Base-by-base conservation (phyloP, 345 rosid species). In the Pugionium cornutum region DNA sequence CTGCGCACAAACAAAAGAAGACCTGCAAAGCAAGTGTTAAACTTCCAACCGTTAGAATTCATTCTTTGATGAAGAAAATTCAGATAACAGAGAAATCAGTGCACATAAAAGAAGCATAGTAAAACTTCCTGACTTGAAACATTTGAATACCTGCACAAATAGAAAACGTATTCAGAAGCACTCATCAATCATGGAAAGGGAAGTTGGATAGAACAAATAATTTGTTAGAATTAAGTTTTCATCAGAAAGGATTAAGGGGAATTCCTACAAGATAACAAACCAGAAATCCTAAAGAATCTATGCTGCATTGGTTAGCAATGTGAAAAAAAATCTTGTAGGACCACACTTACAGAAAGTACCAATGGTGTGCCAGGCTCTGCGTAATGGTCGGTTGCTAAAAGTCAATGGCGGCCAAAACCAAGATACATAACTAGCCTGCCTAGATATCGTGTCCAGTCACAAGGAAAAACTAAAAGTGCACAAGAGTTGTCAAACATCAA, bases 101-200 rank as follows among this genome's bases (percentile, higher is more conserved):
- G 62, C 44, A 53, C 53, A 76, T 29, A 59, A 28, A 65, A 65
- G 48, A 68, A 67, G 35, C 58, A 67, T 32, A 69, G 65, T 27
- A 32, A 78, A 76, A 77, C 71, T 77, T 82, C 85, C 88, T 63
- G 79, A 78, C 50, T 73, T 62, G 80, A 79, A 81, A 73, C 62
- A 80, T 65, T 82, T 77, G 74, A 74, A 70, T 39, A 74, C 91
- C 96, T 87, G 90, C 92, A 89, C 84, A 89, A 85, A 65, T 62
- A 81, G 47, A 72, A 83, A 58, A 69, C 31, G 80, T 58, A 70
- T 80, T 77, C 76, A 80, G 78, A 53, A 41, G 18, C 53, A 64
- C 42, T 66, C 58, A 79, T 72, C 64, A 64, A 77, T 68, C 53
- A 63, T 29, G 18, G 47, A 77, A 69, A 67, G 6, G 4, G 3